Evolutionary conservation across 768 basidiomycete species (phyloP), one percentile per base, ranked within the genome.

Genomic region (Suillus brevipes): DNA sequence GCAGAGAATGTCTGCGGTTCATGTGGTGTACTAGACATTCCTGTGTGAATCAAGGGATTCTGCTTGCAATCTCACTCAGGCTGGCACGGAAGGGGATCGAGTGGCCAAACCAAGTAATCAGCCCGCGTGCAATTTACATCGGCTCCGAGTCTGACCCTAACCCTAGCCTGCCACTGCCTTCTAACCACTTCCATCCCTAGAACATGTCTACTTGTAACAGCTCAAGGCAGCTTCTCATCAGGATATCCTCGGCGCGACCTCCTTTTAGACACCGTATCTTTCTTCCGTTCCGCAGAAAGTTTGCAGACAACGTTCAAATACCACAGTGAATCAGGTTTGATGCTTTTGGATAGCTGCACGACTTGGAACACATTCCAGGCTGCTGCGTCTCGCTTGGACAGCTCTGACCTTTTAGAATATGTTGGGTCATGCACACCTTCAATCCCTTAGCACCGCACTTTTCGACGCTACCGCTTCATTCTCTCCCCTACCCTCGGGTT

Each of bases 1-100:
- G 95, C 91, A 18, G 92, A 95, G 80, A 97, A 96, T 43, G 71
- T 73, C 50, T 67, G 57, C 16, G 66, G 61, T 50, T 61, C 61
- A 60, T 65, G 38, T 49, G 68, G 28, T 36, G 67, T 62, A 65
- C 70, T 34, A 6, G 66, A 38, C 74, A 75, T 74, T 36, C 14
- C 61, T 63, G 20, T 12, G 43, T 18, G 43, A 23, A 60, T 34
- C 55, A 38, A 61, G 37, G 13, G 25, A 47, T 10, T n/a, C 52
- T 61, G 50, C 60, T 31, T 10, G 20, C 47, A 13, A 49, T 38
- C 56, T 57, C 56, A 25, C 36, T n/a, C n/a, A n/a, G n/a, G n/a
- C n/a, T 37, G 12, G 37, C n/a, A 6, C 20, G 47, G 50, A 52
- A 47, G n/a, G n/a, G 47, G 28, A 53, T 18, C 28, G 25, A 25